A percentile compares a stretch with the other conserved stretches of the same genome.
Conservation (phyloP, 768 basidiomycete genomes). For the Tricholoma hemisulphureum region DNA sequence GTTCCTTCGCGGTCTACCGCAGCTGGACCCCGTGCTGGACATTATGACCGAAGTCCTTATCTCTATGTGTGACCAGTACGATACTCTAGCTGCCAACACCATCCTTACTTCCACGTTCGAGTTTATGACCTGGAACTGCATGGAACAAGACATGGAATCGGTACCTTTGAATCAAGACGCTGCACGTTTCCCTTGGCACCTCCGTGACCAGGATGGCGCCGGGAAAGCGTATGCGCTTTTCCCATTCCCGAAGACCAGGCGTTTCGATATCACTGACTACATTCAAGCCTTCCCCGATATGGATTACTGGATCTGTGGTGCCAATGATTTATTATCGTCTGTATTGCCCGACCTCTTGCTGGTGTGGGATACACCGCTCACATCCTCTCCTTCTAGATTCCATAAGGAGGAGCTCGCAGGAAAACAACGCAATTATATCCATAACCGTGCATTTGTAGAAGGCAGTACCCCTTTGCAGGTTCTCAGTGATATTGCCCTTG, state of each 20-base stretch:
- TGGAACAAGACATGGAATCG: conserved; percentile 4
- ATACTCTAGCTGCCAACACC: conserved; percentile 6
- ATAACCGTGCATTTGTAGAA: conserved; percentile 10
- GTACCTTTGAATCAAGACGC: background rate
- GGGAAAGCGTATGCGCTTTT: conserved; percentile 2
- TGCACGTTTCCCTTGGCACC: background rate
- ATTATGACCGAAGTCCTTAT: conserved; percentile 3
- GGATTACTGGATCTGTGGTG: conserved; percentile 11
- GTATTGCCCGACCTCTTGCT: background rate
- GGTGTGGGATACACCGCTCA: background rate
- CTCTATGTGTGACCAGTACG: conserved; percentile 5
- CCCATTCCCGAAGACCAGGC: background rate
- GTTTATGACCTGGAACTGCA: conserved; percentile 4
- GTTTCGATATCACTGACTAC: background rate
- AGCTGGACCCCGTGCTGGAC: conserved; percentile 11
- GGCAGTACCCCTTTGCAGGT: conserved; percentile 4
- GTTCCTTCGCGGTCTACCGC: conserved; percentile 6
- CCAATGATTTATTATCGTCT: conserved; percentile 13
- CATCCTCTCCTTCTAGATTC: conserved; percentile 3
- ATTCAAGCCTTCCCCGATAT: conserved; percentile 4
- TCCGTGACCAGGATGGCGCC: conserved; percentile 3
- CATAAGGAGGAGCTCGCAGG: conserved; percentile 21
- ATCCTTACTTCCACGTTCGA: conserved; percentile 11
- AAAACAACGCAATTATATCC: conserved; percentile 13
- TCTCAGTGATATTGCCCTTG: conserved; percentile 11